Evolutionary conservation across 257 asterid genomes (phyloP).

Genomic region (Jacaranda copaia): DNA sequence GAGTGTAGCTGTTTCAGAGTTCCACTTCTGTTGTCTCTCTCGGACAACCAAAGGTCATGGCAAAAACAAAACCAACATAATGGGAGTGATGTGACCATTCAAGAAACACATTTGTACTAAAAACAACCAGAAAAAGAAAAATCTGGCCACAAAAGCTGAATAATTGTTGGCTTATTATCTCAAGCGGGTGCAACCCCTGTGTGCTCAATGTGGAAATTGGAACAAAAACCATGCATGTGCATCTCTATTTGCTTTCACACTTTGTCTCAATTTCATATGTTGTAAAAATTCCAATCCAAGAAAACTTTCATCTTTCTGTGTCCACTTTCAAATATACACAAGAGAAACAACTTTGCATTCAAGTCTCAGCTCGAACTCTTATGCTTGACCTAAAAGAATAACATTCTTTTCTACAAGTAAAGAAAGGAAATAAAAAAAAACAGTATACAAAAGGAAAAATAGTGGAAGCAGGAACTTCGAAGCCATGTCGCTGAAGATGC

Average conservation of each 20-base stretch:
- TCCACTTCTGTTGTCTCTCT: slow-evolving; percentile 35
- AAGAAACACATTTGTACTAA: slow-evolving; percentile 10
- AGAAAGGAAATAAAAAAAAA: not conserved
- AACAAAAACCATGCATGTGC: too few relatives aligned
- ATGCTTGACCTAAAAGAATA: slow-evolving; percentile 61
- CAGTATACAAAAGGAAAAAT: slow-evolving; percentile 33
- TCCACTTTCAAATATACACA: slow-evolving; percentile 43
- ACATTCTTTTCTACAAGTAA: slow-evolving; percentile 53
- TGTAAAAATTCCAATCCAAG: slow-evolving; percentile 1
- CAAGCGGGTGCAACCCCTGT: not conserved
- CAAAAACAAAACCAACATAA: not conserved
- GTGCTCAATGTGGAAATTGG: not conserved
- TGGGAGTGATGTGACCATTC: slow-evolving; percentile 28
- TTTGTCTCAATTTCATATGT: not conserved
- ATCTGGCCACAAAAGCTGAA: slow-evolving; percentile 8
- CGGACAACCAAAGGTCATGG: slow-evolving; percentile 6
- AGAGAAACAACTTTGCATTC: slow-evolving; percentile 44
- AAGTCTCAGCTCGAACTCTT: slow-evolving; percentile 54
- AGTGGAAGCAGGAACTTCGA: slow-evolving; percentile 31
- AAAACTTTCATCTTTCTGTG: slow-evolving; percentile 1
- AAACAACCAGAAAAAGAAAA: not conserved
- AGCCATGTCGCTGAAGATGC: slow-evolving; percentile 32
- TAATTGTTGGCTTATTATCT: not conserved
- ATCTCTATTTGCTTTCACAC: not conserved
- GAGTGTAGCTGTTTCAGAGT: slow-evolving; percentile 30